Base-by-base conservation (phyloP, 1,284 basidiomycete species). In the Pulveroboletus sp. region DNA sequence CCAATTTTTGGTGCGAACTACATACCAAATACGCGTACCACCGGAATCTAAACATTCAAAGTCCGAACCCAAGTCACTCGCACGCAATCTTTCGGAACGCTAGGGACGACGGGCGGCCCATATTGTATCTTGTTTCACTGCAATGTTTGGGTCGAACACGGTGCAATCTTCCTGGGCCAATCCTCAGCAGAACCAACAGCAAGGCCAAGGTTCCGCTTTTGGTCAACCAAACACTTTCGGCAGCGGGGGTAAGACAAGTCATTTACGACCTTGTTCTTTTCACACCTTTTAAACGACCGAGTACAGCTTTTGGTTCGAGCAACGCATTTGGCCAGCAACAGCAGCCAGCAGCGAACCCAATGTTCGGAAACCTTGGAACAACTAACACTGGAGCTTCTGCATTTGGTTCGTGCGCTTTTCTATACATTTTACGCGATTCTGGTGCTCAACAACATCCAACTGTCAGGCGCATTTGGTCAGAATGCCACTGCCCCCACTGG, bases 341-440 rank as follows among this genome's bases (percentile, higher is more conserved):
- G 63, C 80, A 79, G 63, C 83, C 85, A 48, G 84, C 84, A 66
- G 78, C 82, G 3, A 91, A 92, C 62, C 86, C 90, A 44, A 89
- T 90, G 85, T 91, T 90, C 70, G 88, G 88, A 56, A 81, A 78
- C 63, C 66, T 85, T 50, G 75, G 73, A 49, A 70, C 69, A 48
- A 73, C 72, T 37, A 73, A 65, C 48, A 65, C 74, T 4, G 73
- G 74, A 15, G 68, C 75, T 29, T 66, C 80, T 54, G 78, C 78
- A 57, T 90, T 90, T 73, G 85, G 88, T 88, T 65, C 62, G 81
- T 72, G 63, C 59, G 56, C 60, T 57, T 54, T 56, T 12, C 17
- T 26, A 13, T 41, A 17, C 29, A 44, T 55, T 53, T 54, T 55
- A 61, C 55, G 26, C 36, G 49, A 62, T 50, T 51, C 53, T 54